A percentile compares a stretch with the other conserved stretches of the same genome.
phyloP scores from a whole-genome alignment of 805 yeast species.

The Kazachstania bromeliacearum region DNA sequence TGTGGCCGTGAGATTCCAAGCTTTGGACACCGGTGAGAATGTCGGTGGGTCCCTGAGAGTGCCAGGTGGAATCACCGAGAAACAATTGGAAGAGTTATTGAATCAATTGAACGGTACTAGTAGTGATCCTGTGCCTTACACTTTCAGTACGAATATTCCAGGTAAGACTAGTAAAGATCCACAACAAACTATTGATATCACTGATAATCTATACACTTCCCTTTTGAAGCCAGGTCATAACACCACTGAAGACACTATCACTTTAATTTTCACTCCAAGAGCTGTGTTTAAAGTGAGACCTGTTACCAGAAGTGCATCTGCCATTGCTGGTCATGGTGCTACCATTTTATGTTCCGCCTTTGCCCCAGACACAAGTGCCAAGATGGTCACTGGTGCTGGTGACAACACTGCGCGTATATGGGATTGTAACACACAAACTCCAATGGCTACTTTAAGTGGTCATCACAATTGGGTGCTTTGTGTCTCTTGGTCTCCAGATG shows the following conservation, averaged over 20 bases:
- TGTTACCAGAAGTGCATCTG: conserved; percentile 81
- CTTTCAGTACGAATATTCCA: conserved; percentile 57
- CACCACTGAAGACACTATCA: conserved; percentile 87
- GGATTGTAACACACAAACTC: conserved; percentile 95
- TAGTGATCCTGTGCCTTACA: conserved; percentile 85
- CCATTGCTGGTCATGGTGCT: conserved; percentile 92
- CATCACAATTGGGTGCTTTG: conserved; percentile 92
- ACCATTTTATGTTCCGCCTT: conserved; percentile 87
- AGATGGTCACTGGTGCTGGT: conserved; percentile 93
- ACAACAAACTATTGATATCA: conserved; percentile 50
- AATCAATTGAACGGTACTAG: conserved; percentile 62
- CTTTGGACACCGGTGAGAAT: conserved; percentile 83
- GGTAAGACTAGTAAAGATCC: conserved; percentile 34
- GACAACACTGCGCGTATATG: conserved; percentile 92
- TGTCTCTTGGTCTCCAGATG: conserved; percentile 88
- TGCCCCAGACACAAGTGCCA: conserved; percentile 79
- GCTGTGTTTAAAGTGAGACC: conserved; percentile 91
- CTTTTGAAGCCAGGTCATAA: conserved; percentile 78
- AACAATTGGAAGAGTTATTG: conserved; percentile 78
- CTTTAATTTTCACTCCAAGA: conserved; percentile 85
- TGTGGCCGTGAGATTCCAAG: conserved; percentile 81
- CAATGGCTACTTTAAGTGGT: conserved; percentile 67
- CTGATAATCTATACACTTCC: conserved; percentile 66
- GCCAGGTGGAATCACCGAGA: conserved; percentile 79
- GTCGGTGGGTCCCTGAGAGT: conserved; percentile 81